Conservation (phyloP, 2,329 filamentous ascomycete species). For the Fusarium pininemorale region DNA sequence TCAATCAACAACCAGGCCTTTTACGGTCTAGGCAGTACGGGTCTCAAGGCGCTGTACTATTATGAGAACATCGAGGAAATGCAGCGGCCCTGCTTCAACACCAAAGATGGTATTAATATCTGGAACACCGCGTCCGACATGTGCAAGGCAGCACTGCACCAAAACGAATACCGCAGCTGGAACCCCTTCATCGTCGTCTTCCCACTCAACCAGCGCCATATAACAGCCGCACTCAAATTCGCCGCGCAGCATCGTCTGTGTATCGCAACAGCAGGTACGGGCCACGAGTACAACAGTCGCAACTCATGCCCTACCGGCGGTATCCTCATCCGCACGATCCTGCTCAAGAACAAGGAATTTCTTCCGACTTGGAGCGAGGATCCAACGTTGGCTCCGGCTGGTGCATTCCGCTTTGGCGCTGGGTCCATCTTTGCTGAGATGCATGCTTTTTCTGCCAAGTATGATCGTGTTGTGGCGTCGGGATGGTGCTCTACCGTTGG, state of each 20-base stretch:
- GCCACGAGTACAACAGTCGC: constrained; percentile 1
- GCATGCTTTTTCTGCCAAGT: background rate
- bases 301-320: constrained; percentile 5
- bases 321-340: background rate
- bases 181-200: constrained; percentile 1
- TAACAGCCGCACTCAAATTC: background rate
- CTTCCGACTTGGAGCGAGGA: background rate
- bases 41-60: background rate
- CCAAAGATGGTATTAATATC: background rate
- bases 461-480: background rate
- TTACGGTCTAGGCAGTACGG: background rate
- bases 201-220: background rate
- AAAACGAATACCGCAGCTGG: background rate
- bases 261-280: background rate
- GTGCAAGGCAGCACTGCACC: background rate
- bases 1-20: background rate
- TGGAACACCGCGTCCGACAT: background rate
- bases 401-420: background rate
- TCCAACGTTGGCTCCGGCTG: background rate
- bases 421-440: background rate
- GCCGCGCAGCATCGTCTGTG: background rate
- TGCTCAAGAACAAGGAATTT: background rate
- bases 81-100: background rate
- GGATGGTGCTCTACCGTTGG: constrained; percentile 2
- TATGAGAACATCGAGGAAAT: background rate